Base-by-base conservation (phyloP, 352 stramenopile species). In the Hyaloperonospora arabidopsidis region DNA sequence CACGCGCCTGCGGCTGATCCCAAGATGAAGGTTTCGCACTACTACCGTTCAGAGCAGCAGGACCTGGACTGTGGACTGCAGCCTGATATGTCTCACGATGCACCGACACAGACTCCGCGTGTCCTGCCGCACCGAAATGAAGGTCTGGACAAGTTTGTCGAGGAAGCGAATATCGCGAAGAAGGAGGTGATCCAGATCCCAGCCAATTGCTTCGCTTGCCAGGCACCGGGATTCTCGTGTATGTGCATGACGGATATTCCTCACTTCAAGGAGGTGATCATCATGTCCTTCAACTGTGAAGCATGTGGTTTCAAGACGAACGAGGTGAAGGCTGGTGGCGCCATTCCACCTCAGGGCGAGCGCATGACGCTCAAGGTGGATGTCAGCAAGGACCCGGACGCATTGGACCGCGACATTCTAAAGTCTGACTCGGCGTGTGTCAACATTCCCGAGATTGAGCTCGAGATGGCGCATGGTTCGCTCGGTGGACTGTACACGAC, bases 241-340 rank as follows among this genome's bases (percentile, higher is more conserved):
- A 97, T 97, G 78, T 97, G 87, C 60, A 72, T 96, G 43, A 95
- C 85, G n/a, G 72, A 96, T 61, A 96, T 98, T 63, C 92, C 92
- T 28, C 89, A 97, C 62, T 98, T 98, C 67, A 96, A 97, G 67
- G 74, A 86, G 57, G 70, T 96, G 17, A 95, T 98, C 60, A 91
- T 98, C 56, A 97, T 97, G 88, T 77, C 73, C 40, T 88, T 96
- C 54, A 69, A 87, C 49, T 98, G 92, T 64, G 86, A 95, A 43
- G 38, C 68, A 12, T 98, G 92, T 69, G 92, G 92, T n/a, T 97
- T 89, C 59, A 83, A 79, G 54, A 93, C 78, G 14, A 96, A 95
- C 61, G 92, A 89, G 57, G 84, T 97, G 28, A 97, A 98, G 68
- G 84, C 76, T 35, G 88, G 90, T 51, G 92, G 92, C 29, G 80